phyloP scores from a whole-genome alignment of 1,284 basidiomycete genomes.

The Exobasidium rhododendri region DNA sequence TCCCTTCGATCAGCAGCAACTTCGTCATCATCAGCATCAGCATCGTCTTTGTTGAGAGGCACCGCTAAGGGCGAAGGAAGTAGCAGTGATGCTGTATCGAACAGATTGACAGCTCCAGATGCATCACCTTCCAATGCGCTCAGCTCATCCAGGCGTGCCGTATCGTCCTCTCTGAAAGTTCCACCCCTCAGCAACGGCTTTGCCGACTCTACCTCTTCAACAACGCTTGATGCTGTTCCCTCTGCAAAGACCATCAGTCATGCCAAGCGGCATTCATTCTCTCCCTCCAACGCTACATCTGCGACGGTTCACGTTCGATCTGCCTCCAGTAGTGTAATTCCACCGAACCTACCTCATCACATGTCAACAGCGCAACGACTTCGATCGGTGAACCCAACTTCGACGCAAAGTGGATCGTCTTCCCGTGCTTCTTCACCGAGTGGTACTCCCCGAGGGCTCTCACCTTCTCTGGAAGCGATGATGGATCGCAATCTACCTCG shows the following conservation, averaged over 20 bases:
- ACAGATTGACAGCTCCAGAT: too few species aligned
- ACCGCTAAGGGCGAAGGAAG: too few species aligned
- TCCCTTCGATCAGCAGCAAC: background rate
- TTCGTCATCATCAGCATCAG: background rate
- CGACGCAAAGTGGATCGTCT: background rate
- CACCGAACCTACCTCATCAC: constrained; percentile 5
- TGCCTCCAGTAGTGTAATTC: background rate
- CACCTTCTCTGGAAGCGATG: background rate
- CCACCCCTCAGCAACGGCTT: too few species aligned
- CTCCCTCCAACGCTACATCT: background rate
- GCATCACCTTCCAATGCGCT: too few species aligned
- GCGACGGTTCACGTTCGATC: background rate
- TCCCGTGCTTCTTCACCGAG: constrained; percentile 5
- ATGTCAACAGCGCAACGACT: constrained; percentile 12
- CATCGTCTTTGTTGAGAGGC: too few species aligned
- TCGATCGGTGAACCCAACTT: background rate
- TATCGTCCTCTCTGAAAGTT: too few species aligned
- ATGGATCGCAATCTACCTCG: background rate
- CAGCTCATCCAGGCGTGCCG: too few species aligned
- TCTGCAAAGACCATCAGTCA: background rate
- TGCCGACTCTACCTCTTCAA: too few species aligned
- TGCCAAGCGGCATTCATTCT: constrained; percentile 6
- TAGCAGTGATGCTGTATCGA: too few species aligned
- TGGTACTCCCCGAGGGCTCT: background rate
- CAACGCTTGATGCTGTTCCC: background rate